phyloP scores from a whole-genome alignment of 352 stramenopile genomes.

The Peronospora belbahrii region DNA sequence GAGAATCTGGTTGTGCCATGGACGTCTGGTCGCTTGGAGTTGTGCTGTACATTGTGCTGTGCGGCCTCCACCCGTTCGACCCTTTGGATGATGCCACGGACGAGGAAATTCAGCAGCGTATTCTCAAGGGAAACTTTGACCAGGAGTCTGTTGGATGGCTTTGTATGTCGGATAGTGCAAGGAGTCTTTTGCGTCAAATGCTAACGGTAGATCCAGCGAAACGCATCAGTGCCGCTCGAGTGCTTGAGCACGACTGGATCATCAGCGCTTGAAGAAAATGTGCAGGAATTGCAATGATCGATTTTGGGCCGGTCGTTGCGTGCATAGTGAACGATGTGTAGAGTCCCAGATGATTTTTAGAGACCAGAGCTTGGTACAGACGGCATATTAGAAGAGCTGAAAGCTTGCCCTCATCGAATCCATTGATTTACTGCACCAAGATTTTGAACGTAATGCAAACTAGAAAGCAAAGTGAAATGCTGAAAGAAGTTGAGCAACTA shows the following conservation, averaged over 20 bases:
- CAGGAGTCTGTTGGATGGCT: slow-evolving; percentile 26
- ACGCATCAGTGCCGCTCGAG: slow-evolving; percentile 35
- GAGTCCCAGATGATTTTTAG: slow-evolving; percentile 5
- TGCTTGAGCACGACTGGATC: slow-evolving; percentile 52
- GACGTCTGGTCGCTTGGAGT: slow-evolving; percentile 55
- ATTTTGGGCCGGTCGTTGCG: neutral
- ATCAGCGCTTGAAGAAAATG: slow-evolving; percentile 1
- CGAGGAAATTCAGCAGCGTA: slow-evolving; percentile 29
- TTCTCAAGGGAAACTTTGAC: slow-evolving; percentile 35
- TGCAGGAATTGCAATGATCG: neutral
- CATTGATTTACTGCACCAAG: slow-evolving; percentile 9
- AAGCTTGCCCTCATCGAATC: slow-evolving; percentile 9
- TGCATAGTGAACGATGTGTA: slow-evolving; percentile 5
- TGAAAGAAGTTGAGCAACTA: neutral
- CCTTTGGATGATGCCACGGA: slow-evolving; percentile 42
- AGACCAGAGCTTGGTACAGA: neutral
- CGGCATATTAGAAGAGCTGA: slow-evolving; percentile 23
- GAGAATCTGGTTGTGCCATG: slow-evolving; percentile 26
- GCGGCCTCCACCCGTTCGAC: slow-evolving; percentile 48
- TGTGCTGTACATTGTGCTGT: slow-evolving; percentile 49
- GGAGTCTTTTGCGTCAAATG: slow-evolving; percentile 35
- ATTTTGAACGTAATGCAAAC: neutral
- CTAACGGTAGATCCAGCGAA: slow-evolving; percentile 33
- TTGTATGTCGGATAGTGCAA: slow-evolving; percentile 34
- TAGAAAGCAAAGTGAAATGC: neutral